Percentiles rank a stretch among this genome's conserved stretches.
These are phyloP conservation scores for Magnolia officinalis DNA, from an alignment of 164 flowering plant species.

Conservation along the genomic window DNA sequence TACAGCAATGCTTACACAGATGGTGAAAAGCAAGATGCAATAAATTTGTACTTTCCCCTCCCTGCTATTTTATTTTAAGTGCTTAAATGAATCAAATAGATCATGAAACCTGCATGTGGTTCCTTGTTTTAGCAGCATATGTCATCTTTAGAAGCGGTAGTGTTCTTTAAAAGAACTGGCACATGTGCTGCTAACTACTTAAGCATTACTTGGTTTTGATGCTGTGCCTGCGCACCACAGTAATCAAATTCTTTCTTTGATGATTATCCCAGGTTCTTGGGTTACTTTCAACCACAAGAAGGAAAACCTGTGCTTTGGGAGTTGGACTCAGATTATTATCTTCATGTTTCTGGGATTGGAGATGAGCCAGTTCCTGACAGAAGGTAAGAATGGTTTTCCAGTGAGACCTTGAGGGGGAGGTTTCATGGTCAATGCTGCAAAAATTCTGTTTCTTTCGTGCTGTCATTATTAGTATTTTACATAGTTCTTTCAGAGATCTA, in stretches of 20 bases:
- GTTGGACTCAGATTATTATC: conserved; percentile 94
- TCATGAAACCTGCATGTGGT: neutral
- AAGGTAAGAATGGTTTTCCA: conserved; percentile 31
- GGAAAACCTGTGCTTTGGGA: conserved; percentile 99
- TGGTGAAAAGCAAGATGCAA: conserved; percentile 98
- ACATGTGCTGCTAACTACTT: neutral
- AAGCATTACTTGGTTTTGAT: neutral
- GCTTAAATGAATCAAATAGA: neutral
- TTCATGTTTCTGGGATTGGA: conserved; percentile 84
- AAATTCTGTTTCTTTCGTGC: neutral
- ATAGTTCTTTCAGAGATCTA: neutral
- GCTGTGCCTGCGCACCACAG: neutral
- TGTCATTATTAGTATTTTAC: neutral
- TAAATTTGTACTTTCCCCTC: conserved; percentile 62
- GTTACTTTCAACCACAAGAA: conserved; percentile 93
- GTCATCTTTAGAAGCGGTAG: neutral
- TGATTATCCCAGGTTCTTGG: conserved; percentile 67
- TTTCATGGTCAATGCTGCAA: neutral
- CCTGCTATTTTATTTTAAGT: conserved; percentile 4
- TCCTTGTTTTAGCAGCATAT: neutral
- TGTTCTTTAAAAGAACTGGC: conserved; percentile 1
- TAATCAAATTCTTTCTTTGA: conserved; percentile 4
- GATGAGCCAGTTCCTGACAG: conserved; percentile 57
- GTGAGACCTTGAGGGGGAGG: neutral
- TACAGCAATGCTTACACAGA: conserved; percentile 95